Conservation (phyloP, 345 rosid genomes). For the Schrenkiella parvula region DNA sequence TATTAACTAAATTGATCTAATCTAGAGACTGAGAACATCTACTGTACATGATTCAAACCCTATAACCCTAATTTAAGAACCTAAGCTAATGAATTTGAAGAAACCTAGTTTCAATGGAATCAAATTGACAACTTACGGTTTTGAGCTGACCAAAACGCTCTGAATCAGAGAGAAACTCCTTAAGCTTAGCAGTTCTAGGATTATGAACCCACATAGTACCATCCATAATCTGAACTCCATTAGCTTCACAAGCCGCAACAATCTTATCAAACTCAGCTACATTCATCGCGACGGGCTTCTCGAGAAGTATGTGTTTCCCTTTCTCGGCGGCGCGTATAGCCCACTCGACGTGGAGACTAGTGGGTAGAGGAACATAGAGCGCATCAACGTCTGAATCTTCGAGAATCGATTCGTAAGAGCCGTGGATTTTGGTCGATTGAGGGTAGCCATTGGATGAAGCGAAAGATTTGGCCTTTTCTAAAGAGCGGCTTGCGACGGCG, state of each 20-base stretch:
- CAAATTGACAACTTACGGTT: slow-evolving; percentile 33
- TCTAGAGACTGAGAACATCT: not conserved
- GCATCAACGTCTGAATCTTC: slow-evolving; percentile 75
- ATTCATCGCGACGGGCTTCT: slow-evolving; percentile 76
- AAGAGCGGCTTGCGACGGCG: slow-evolving; percentile 72
- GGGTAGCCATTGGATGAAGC: slow-evolving; percentile 68
- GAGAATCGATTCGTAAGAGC: slow-evolving; percentile 75
- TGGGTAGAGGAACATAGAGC: slow-evolving; percentile 74
- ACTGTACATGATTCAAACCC: not conserved
- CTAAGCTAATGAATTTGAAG: not conserved
- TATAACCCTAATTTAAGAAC: not conserved
- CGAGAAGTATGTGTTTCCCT: slow-evolving; percentile 75
- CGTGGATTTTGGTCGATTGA: slow-evolving; percentile 51
- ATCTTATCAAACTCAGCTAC: slow-evolving; percentile 66
- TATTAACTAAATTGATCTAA: not conserved
- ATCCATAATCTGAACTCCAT: slow-evolving; percentile 87
- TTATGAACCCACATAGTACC: slow-evolving; percentile 96
- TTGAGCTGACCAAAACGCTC: slow-evolving; percentile 69
- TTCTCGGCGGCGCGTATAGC: slow-evolving; percentile 64
- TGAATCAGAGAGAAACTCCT: slow-evolving; percentile 50
- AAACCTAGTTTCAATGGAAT: not conserved
- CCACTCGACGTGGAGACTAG: slow-evolving; percentile 77
- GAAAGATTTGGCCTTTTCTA: slow-evolving; percentile 57
- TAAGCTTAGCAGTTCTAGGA: slow-evolving; percentile 66
- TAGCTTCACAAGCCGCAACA: slow-evolving; percentile 60